Conservation (phyloP, 371 early-diverging fungal species). For the Syncephalastrum sp. region DNA sequence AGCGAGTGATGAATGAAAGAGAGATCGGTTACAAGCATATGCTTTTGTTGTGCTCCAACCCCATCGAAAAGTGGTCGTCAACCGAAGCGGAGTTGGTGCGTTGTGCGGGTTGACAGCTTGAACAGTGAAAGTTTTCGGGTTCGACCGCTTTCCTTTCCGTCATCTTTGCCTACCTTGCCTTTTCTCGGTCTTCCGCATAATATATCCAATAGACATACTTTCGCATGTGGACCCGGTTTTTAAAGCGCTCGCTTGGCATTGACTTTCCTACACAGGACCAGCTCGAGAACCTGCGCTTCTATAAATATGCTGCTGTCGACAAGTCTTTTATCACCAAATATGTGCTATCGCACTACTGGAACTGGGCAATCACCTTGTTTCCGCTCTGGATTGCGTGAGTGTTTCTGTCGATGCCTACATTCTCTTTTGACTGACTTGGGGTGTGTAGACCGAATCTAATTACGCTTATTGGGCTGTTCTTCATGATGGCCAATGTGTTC, state of each 20-base stretch:
- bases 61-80: no score
- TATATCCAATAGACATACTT: no score
- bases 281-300: constrained; percentile 73
- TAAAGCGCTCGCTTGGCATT: constrained; percentile 8
- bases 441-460: constrained; percentile 91
- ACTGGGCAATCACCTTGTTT: constrained; percentile 84
- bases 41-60: no score
- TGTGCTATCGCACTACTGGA: constrained; percentile 88
- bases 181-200: no score
- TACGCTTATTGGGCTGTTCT: constrained; percentile 93
- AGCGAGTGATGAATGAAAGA: no score
- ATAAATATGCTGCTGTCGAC: constrained; percentile 84
- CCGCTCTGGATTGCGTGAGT: constrained; percentile 94
- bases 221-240: constrained; percentile 7
- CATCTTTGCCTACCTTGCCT: no score
- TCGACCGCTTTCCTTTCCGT: no score
- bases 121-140: no score
- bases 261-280: constrained; percentile 53
- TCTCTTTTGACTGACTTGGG: neutral
- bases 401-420: neutral
- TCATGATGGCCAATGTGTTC: constrained; percentile 81
- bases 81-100: no score
- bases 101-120: no score
- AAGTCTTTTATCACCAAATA: constrained; percentile 86
- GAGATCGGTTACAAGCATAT: no score